These are phyloP conservation scores for Lecanicillium sp. DNA, from an alignment of 2,329 filamentous ascomycete species.

Conservation along the genomic window DNA sequence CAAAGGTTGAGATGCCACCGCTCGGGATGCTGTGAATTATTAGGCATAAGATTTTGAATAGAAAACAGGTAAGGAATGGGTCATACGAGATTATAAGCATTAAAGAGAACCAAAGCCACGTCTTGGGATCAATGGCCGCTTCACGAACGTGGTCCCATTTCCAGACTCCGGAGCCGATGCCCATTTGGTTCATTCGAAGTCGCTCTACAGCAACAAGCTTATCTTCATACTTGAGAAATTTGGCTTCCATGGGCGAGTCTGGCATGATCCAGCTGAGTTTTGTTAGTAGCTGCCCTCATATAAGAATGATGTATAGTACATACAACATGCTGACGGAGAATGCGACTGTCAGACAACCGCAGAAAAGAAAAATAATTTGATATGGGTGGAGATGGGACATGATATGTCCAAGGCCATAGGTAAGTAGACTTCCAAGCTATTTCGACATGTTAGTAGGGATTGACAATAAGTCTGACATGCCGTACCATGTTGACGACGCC, in stretches of 20 bases:
- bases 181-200: slow-evolving; percentile 37
- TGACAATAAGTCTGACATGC: not conserved
- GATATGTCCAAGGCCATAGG: slow-evolving; percentile 23
- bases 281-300: not conserved
- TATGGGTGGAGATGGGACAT: slow-evolving; percentile 25
- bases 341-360: slow-evolving; percentile 33
- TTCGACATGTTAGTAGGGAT: not conserved
- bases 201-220: slow-evolving; percentile 50
- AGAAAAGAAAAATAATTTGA: slow-evolving; percentile 28
- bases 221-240: slow-evolving; percentile 45
- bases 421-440: slow-evolving; percentile 20
- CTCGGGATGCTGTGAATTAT: slow-evolving; percentile 29
- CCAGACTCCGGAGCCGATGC: slow-evolving; percentile 24
- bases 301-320: slow-evolving; percentile 12
- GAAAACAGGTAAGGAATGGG: not conserved
- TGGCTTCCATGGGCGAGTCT: slow-evolving; percentile 50
- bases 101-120: slow-evolving; percentile 28
- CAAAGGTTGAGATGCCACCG: slow-evolving; percentile 48
- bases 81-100: slow-evolving; percentile 41
- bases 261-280: slow-evolving; percentile 40
- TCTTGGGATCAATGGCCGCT: slow-evolving; percentile 25
- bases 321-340: slow-evolving; percentile 38
- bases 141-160: slow-evolving; percentile 29
- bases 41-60: not conserved
- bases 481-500: slow-evolving; percentile 22